phyloP scores from a whole-genome alignment of 169 alveolate genomes.

The Plasmodium fragile region DNA sequence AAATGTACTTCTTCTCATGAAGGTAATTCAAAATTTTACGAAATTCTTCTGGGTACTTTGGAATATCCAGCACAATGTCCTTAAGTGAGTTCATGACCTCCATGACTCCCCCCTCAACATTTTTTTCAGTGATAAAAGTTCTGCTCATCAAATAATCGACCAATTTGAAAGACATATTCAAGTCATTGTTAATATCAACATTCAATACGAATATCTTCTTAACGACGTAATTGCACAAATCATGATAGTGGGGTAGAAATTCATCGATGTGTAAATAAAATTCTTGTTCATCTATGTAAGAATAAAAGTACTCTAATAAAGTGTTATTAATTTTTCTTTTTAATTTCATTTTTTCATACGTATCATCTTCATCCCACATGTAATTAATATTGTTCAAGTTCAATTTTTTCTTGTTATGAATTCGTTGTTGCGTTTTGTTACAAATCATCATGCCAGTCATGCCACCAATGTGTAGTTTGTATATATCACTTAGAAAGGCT shows the following conservation, averaged over 20 bases:
- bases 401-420: constrained; percentile 38
- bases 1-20: constrained; percentile 25
- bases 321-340: constrained; percentile 72
- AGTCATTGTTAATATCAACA: constrained; percentile 67
- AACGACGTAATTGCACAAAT: constrained; percentile 66
- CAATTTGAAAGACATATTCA: constrained; percentile 34
- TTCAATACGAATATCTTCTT: constrained; percentile 54
- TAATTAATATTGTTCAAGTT: constrained; percentile 46
- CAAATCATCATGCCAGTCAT: constrained; percentile 76
- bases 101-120: constrained; percentile 42
- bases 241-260: constrained; percentile 68
- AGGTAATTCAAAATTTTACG: constrained; percentile 34
- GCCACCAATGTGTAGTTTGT: constrained; percentile 70
- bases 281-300: constrained; percentile 68
- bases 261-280: constrained; percentile 56
- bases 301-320: constrained; percentile 62
- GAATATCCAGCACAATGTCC: constrained; percentile 69
- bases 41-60: constrained; percentile 56
- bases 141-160: constrained; percentile 29
- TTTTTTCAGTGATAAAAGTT: constrained; percentile 48
- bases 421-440: constrained; percentile 72
- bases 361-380: constrained; percentile 77
- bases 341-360: constrained; percentile 75
- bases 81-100: constrained; percentile 42
- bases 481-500: constrained; percentile 72